Evolutionary conservation across 495 filamentous ascomycete species (phyloP), one percentile per base, ranked within the genome.

Genomic region (Daldinia caldariorum): DNA sequence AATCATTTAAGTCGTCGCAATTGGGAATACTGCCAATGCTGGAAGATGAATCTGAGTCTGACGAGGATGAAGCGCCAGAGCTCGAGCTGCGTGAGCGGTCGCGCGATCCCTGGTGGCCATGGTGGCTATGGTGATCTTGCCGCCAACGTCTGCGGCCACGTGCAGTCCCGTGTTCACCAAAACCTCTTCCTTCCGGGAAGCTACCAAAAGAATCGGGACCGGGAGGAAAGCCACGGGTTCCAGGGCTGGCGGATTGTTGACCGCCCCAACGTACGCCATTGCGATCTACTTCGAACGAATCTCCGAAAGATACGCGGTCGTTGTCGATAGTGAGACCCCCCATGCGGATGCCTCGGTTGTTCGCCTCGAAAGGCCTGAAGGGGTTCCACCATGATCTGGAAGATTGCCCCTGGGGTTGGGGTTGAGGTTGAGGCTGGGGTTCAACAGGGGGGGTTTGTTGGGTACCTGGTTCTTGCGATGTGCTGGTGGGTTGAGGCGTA

Each of bases 1-100:
- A 49, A 38, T 82, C 80, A 9, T 70, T 69, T 0, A 86, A 76
- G 43, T 81, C 77, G 57, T 84, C 79, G 63, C 79, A 80, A 58
- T 81, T 82, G 3, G 82, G 82, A 9, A 85, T 80, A 38, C 81
- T 83, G 29, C 79, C 82, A 41, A 82, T 69, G 14, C 81, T 82
- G 0, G 79, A 79, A 37, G 74, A 38, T 13, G 56, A 59, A 34
- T 45, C 79, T 1, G 81, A 72, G 20, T 18, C 37, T 9, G 79
- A 80, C 0, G 76, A 78, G 4, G 69, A 67, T 12, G 69, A 74
- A 4, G 7, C 3, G 43, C 31, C 61, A 9, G 73, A 75, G 20
- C 49, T n/a, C 3, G 61, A 35, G 62, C 67, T 62, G 3, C 41
- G 51, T 9, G 71, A 74, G 38, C 53, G 67, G 29, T 66, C 55